These are phyloP conservation scores for Chlorella vulgaris DNA, from an alignment of 139 green algal genomes.

Conservation along the genomic window DNA sequence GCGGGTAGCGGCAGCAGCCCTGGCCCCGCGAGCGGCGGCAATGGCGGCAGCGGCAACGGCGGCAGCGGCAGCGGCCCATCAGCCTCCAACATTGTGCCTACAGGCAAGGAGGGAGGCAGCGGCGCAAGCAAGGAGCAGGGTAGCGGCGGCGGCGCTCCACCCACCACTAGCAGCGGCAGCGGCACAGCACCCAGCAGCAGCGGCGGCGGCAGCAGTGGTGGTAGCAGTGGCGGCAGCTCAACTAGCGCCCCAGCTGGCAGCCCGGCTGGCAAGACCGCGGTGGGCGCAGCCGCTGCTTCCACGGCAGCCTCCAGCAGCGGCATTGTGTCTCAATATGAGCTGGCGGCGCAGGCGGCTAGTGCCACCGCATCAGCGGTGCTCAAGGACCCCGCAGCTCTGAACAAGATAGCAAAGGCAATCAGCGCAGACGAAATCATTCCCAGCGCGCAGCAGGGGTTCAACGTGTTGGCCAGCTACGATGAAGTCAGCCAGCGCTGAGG, in stretches of 20 bases:
- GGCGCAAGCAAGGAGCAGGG: not conserved
- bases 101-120: not conserved
- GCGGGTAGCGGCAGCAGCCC: not conserved
- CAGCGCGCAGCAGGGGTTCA: conserved; percentile 8
- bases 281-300: not conserved
- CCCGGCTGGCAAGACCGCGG: not conserved
- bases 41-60: not conserved
- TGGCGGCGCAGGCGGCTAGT: not conserved
- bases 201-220: not conserved
- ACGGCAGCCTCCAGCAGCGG: not conserved
- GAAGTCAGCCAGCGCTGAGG: not conserved
- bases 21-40: not conserved
- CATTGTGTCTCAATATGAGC: conserved; percentile 5
- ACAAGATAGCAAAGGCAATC: conserved; percentile 24
- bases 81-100: conserved; percentile 22
- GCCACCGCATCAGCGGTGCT: conserved; percentile 9
- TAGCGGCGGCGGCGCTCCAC: not conserved
- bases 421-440: conserved; percentile 14
- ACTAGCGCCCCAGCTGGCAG: too few relatives aligned
- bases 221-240: not conserved
- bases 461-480: conserved; percentile 21
- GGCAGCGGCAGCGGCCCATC: not conserved
- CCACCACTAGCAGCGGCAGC: not conserved
- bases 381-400: not conserved
- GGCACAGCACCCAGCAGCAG: too few relatives aligned